phyloP scores from a whole-genome alignment of 2,329 filamentous ascomycete species.

The Huntiella abstrusa region DNA sequence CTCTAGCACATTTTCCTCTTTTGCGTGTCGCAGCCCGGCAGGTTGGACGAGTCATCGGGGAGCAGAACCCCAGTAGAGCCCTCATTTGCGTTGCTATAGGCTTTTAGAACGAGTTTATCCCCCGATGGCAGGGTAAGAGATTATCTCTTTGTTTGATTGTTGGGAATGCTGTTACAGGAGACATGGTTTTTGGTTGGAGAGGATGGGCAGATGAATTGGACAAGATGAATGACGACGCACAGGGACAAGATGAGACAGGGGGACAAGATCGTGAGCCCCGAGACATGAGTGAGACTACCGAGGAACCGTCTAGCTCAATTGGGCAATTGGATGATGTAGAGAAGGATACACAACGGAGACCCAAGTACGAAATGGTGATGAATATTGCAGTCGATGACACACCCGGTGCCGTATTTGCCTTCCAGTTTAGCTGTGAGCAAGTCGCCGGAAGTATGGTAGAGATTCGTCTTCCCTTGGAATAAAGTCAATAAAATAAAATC shows the following conservation, averaged over 20 bases:
- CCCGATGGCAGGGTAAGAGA: constrained; percentile 41
- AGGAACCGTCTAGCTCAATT: no score
- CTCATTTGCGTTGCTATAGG: constrained; percentile 45
- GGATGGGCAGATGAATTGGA: constrained; percentile 45
- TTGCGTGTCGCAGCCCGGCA: constrained; percentile 22
- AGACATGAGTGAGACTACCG: no score
- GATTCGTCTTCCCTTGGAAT: not conserved
- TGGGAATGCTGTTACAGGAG: constrained; percentile 23
- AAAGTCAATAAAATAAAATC: not conserved
- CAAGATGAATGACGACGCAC: constrained; percentile 14
- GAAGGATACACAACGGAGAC: no score
- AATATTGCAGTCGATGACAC: constrained; percentile 28
- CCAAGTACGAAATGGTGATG: not conserved
- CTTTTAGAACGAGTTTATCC: constrained; percentile 46
- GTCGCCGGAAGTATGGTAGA: constrained; percentile 43
- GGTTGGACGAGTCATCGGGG: not conserved
- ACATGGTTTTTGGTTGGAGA: constrained; percentile 48
- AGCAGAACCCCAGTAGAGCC: constrained; percentile 13
- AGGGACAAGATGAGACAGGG: not conserved
- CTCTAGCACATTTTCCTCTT: constrained; percentile 50
- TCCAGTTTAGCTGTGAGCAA: constrained; percentile 67
- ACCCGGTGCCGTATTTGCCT: constrained; percentile 36
- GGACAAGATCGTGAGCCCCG: not conserved
- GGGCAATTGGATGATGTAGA: no score
- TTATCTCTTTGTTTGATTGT: constrained; percentile 40